phyloP scores from a whole-genome alignment of 768 basidiomycete genomes.

The Lactifluus subvellereus region DNA sequence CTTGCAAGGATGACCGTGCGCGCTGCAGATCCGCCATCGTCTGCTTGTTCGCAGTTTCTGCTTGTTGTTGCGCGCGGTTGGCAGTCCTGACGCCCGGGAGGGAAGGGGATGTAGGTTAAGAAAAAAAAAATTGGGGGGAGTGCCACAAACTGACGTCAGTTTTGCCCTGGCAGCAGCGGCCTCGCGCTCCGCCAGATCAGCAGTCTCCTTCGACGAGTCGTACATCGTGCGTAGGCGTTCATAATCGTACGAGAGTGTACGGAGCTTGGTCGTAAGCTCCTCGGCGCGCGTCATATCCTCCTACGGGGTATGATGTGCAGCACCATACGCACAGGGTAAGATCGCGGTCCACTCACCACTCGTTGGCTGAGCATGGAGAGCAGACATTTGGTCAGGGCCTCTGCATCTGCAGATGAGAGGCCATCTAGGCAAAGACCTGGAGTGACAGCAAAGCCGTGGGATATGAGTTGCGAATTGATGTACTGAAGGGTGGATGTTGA shows the following conservation, averaged over 20 bases:
- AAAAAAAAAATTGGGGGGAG: neutral
- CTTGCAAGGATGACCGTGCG: slow-evolving; percentile 61
- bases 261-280: slow-evolving; percentile 63
- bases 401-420: slow-evolving; percentile 47
- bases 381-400: slow-evolving; percentile 63
- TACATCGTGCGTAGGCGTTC: slow-evolving; percentile 69
- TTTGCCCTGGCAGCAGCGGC: slow-evolving; percentile 69
- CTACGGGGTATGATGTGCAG: slow-evolving; percentile 28
- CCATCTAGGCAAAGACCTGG: slow-evolving; percentile 69
- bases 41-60: slow-evolving; percentile 65
- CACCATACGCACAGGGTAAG: no score
- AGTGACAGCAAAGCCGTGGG: slow-evolving; percentile 66
- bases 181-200: slow-evolving; percentile 75
- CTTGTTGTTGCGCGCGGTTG: slow-evolving; percentile 47
- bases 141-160: slow-evolving; percentile 47
- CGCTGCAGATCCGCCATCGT: slow-evolving; percentile 66
- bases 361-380: slow-evolving; percentile 70
- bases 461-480: slow-evolving; percentile 74
- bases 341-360: slow-evolving; percentile 48
- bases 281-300: slow-evolving; percentile 79
- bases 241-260: slow-evolving; percentile 76
- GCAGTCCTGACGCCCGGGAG: slow-evolving; percentile 35
- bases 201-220: slow-evolving; percentile 48
- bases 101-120: neutral
- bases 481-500: slow-evolving; percentile 65